These are phyloP conservation scores for Oemleria cerasiformis DNA, from an alignment of 306 rosid genomes.

Conservation along the genomic window DNA sequence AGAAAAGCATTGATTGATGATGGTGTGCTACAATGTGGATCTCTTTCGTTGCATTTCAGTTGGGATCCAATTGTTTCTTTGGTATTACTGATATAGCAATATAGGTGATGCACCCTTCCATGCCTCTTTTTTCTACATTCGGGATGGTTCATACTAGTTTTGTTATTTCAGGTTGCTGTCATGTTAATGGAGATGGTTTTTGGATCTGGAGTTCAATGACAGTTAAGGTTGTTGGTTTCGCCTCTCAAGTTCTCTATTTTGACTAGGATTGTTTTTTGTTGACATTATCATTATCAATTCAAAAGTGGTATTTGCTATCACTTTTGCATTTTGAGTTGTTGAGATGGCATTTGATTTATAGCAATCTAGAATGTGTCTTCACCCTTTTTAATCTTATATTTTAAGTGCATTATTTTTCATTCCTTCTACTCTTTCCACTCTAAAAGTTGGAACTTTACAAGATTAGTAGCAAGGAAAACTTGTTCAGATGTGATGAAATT, in stretches of 20 bases:
- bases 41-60: constrained; percentile 31
- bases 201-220: constrained; percentile 79
- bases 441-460: background rate
- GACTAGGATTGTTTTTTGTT: constrained; percentile 43
- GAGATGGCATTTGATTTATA: constrained; percentile 32
- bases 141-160: constrained; percentile 51
- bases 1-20: constrained; percentile 50
- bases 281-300: constrained; percentile 29
- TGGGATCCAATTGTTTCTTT: constrained; percentile 38
- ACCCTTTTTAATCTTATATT: constrained; percentile 9
- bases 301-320: constrained; percentile 29
- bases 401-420: background rate
- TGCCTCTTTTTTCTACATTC: constrained; percentile 28
- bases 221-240: constrained; percentile 93
- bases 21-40: constrained; percentile 37
- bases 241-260: constrained; percentile 47
- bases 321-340: constrained; percentile 39
- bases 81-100: constrained; percentile 53
- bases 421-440: background rate
- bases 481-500: background rate
- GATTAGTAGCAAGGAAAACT: background rate
- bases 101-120: constrained; percentile 43
- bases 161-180: constrained; percentile 87
- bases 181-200: constrained; percentile 60
- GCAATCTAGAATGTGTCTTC: constrained; percentile 26